These are phyloP conservation scores for Psilocybe sp. DNA, from an alignment of 768 basidiomycete genomes.

Conservation along the genomic window DNA sequence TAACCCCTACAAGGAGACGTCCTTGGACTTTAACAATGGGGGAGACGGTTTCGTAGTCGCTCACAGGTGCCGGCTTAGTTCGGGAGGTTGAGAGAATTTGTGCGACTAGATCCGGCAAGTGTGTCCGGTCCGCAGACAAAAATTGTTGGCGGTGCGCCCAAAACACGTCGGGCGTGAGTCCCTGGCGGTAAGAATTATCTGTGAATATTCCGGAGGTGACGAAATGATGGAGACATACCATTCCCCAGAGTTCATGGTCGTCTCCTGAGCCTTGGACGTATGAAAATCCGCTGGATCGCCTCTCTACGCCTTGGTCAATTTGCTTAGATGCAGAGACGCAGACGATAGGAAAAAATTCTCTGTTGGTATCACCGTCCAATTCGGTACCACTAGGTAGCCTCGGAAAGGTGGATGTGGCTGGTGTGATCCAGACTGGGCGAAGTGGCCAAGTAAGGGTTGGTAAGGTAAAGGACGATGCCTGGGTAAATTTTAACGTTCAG, in stretches of 20 bases:
- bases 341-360: slow-evolving; percentile 60
- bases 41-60: slow-evolving; percentile 13
- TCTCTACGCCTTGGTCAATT: slow-evolving; percentile 55
- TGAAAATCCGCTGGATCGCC: slow-evolving; percentile 65
- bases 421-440: slow-evolving; percentile 87
- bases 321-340: slow-evolving; percentile 86
- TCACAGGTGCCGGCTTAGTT: background rate
- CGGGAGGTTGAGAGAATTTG: slow-evolving; percentile 19
- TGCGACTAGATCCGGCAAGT: slow-evolving; percentile 46
- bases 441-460: slow-evolving; percentile 63
- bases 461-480: slow-evolving; percentile 74
- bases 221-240: slow-evolving; percentile 37
- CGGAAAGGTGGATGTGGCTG: slow-evolving; percentile 54
- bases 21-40: slow-evolving; percentile 36
- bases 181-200: slow-evolving; percentile 36
- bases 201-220: background rate
- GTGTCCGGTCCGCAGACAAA: slow-evolving; percentile 41
- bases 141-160: slow-evolving; percentile 58
- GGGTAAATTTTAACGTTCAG: background rate
- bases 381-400: slow-evolving; percentile 6
- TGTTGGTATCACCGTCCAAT: slow-evolving; percentile 19
- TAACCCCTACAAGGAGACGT: slow-evolving; percentile 36
- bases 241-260: slow-evolving; percentile 89
- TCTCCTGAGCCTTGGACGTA: slow-evolving; percentile 96
- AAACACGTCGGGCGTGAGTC: slow-evolving; percentile 70